These are phyloP conservation scores for Xylariales sp. DNA, from an alignment of 2,329 filamentous ascomycete species.

Conservation along the genomic window DNA sequence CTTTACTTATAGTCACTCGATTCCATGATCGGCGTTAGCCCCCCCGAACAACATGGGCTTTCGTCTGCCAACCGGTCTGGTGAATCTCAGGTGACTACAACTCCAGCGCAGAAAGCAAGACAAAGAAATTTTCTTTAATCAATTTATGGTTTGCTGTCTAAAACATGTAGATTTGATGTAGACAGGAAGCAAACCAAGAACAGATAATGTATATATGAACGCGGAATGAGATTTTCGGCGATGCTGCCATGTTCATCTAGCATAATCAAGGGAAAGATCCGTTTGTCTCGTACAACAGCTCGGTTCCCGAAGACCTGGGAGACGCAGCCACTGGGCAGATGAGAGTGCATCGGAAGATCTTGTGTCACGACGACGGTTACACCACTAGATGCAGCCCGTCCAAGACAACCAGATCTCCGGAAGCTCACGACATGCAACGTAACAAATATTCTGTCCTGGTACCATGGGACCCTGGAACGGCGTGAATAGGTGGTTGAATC, in stretches of 20 bases:
- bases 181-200: conserved; percentile 1
- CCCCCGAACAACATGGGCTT: too few relatives aligned
- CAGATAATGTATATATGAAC: conserved; percentile 6
- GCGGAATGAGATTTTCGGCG: too few relatives aligned
- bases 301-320: conserved; percentile 4
- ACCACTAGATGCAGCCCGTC: neutral
- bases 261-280: conserved; percentile 3
- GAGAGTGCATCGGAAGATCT: conserved; percentile 3
- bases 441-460: too few relatives aligned
- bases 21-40: too few relatives aligned
- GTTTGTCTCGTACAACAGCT: conserved; percentile 2
- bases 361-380: neutral
- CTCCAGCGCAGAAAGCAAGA: too few relatives aligned
- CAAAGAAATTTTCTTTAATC: too few relatives aligned
- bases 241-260: conserved; percentile 1
- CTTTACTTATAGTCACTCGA: conserved; percentile 4
- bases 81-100: too few relatives aligned
- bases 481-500: neutral
- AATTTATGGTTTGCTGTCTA: conserved; percentile 6
- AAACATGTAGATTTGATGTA: conserved; percentile 6
- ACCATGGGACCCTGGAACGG: neutral
- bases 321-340: conserved; percentile 2
- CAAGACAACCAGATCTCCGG: conserved; percentile 1
- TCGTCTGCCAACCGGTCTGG: too few relatives aligned
- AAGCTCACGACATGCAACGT: neutral